Percentiles rank a stretch among this genome's conserved stretches.
phyloP scores from a whole-genome alignment of 306 rosid genomes.

The Prunus fruticosa region DNA sequence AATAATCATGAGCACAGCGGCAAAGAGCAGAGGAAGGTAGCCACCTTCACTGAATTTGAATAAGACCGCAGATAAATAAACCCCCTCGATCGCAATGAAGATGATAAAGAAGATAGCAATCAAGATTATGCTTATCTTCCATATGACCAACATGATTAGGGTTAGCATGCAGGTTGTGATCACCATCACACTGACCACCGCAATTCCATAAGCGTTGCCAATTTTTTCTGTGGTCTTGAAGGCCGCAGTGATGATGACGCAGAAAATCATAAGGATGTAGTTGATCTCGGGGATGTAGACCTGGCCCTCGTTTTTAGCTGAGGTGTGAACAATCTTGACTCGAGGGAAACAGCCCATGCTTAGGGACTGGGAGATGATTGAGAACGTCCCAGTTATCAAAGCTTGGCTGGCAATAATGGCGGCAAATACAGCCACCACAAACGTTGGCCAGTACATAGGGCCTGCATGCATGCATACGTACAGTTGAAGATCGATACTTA shows the following conservation, averaged over 20 bases:
- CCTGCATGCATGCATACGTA: constrained; percentile 26
- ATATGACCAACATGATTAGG: constrained; percentile 31
- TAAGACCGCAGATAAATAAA: constrained; percentile 21
- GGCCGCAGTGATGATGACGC: constrained; percentile 50
- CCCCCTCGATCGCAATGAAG: constrained; percentile 15
- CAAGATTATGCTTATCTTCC: constrained; percentile 28
- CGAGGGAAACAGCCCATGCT: constrained; percentile 73
- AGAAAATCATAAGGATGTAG: constrained; percentile 66
- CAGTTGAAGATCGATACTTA: too few relatives aligned
- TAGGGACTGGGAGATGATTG: constrained; percentile 63
- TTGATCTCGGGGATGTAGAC: constrained; percentile 78
- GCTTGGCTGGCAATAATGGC: constrained; percentile 86
- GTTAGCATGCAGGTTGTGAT: constrained; percentile 24
- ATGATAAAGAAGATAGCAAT: constrained; percentile 16
- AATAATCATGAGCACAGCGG: constrained; percentile 6
- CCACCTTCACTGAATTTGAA: constrained; percentile 38
- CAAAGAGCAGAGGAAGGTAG: constrained; percentile 21
- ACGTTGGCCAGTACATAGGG: constrained; percentile 74
- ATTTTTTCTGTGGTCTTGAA: constrained; percentile 68
- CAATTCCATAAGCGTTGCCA: constrained; percentile 64
- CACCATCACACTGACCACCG: constrained; percentile 31
- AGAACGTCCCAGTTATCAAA: constrained; percentile 79
- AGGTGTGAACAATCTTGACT: constrained; percentile 69
- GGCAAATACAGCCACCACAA: constrained; percentile 68
- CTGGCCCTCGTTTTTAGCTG: constrained; percentile 62